Percentiles rank a stretch among this genome's conserved stretches.
phyloP scores from a whole-genome alignment of 306 rosid species.

The Cucumis cinereus region DNA sequence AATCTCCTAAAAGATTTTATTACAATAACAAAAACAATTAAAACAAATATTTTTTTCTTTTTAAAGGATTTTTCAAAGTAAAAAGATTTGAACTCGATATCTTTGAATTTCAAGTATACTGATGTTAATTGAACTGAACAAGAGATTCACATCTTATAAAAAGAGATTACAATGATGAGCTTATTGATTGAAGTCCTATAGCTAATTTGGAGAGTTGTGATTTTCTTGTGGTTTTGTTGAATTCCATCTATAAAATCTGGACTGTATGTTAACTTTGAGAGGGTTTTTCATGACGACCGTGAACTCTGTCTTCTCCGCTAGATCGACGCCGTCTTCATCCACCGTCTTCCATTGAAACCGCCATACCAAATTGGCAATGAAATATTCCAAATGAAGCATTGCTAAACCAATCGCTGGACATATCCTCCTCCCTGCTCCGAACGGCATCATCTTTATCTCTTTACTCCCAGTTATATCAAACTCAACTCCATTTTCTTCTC shows the following conservation, averaged over 20 bases:
- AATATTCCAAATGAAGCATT: slow-evolving; percentile 9
- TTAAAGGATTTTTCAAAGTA: too few species aligned
- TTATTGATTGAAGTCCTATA: too few species aligned
- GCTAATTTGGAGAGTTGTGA: too few species aligned
- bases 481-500: background rate
- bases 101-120: too few species aligned
- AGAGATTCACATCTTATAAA: too few species aligned
- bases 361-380: slow-evolving; percentile 8
- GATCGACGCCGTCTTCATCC: background rate
- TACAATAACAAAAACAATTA: too few species aligned
- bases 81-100: too few species aligned
- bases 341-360: background rate
- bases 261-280: background rate
- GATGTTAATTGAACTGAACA: too few species aligned
- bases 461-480: slow-evolving; percentile 7
- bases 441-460: slow-evolving; percentile 14
- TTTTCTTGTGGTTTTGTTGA: too few species aligned
- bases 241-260: background rate
- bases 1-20: too few species aligned
- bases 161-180: too few species aligned
- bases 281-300: background rate
- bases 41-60: too few species aligned
- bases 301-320: background rate
- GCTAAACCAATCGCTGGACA: background rate
- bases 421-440: slow-evolving; percentile 9